Conservation (phyloP, 2,329 filamentous ascomycete species). For the Xylariaceae sp. region DNA sequence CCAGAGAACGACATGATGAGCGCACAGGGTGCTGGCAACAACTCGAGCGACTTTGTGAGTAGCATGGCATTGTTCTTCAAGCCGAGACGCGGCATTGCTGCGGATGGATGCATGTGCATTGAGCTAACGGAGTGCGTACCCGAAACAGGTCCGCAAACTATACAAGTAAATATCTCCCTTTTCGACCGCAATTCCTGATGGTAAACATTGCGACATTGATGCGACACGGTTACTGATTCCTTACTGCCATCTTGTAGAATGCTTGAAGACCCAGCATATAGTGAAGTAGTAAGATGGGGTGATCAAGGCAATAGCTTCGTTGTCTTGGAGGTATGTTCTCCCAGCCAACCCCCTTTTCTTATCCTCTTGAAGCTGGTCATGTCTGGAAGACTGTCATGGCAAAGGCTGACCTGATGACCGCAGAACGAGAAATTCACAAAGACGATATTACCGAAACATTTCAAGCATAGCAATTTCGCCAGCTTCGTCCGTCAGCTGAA, state of each 20-base stretch:
- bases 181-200: not conserved
- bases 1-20: constrained; percentile 36
- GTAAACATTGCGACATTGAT: too few relatives aligned
- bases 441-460: constrained; percentile 77
- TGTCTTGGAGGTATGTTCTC: constrained; percentile 76
- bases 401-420: constrained; percentile 20
- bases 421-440: constrained; percentile 94
- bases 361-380: not conserved
- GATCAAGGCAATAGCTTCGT: constrained; percentile 95
- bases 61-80: constrained; percentile 10
- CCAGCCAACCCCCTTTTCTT: too few relatives aligned
- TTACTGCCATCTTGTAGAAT: constrained; percentile 58
- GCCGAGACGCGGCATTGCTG: constrained; percentile 17
- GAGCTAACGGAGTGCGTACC: constrained; percentile 27
- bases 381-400: not conserved
- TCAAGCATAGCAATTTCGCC: constrained; percentile 81
- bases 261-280: constrained; percentile 92
- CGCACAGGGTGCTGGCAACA: constrained; percentile 57
- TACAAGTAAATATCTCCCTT: constrained; percentile 70
- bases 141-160: constrained; percentile 82
- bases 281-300: constrained; percentile 92
- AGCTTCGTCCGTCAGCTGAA: constrained; percentile 77
- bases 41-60: constrained; percentile 94
- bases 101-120: constrained; percentile 22
- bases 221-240: too few relatives aligned